Conservation (phyloP, 352 stramenopile species). For the Phytophthora aleatoria region DNA sequence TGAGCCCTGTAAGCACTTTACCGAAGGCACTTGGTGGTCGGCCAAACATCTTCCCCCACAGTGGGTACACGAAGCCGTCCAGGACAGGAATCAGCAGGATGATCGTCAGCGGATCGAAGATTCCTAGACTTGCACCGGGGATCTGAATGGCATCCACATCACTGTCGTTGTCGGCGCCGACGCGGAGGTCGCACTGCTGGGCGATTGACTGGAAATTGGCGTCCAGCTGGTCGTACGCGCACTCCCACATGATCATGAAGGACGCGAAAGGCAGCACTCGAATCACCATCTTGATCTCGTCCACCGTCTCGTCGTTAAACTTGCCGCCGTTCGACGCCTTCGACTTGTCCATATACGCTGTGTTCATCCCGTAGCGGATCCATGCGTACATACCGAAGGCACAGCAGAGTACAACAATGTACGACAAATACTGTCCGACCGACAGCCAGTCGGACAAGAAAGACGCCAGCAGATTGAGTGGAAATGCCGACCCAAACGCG, state of each 20-base stretch:
- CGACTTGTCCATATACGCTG: constrained; percentile 85
- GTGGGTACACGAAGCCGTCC: constrained; percentile 75
- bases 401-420: constrained; percentile 68
- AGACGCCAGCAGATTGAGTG: constrained; percentile 76
- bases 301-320: constrained; percentile 83
- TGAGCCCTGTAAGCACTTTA: constrained; percentile 78
- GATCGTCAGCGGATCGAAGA: constrained; percentile 88
- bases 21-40: constrained; percentile 74
- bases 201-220: constrained; percentile 89
- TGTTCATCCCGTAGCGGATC: constrained; percentile 84
- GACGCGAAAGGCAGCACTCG: constrained; percentile 84
- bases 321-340: constrained; percentile 81
- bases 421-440: constrained; percentile 74
- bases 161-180: constrained; percentile 38
- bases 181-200: constrained; percentile 80
- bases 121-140: constrained; percentile 76
- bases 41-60: constrained; percentile 58
- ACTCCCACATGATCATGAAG: constrained; percentile 92
- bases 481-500: constrained; percentile 67
- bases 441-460: constrained; percentile 63
- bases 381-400: constrained; percentile 83
- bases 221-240: constrained; percentile 85
- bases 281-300: constrained; percentile 88
- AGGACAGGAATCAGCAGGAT: constrained; percentile 80
- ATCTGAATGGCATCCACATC: constrained; percentile 57